These are phyloP conservation scores for Botryotinia calthae DNA, from an alignment of 2,329 filamentous ascomycete genomes.

Conservation along the genomic window DNA sequence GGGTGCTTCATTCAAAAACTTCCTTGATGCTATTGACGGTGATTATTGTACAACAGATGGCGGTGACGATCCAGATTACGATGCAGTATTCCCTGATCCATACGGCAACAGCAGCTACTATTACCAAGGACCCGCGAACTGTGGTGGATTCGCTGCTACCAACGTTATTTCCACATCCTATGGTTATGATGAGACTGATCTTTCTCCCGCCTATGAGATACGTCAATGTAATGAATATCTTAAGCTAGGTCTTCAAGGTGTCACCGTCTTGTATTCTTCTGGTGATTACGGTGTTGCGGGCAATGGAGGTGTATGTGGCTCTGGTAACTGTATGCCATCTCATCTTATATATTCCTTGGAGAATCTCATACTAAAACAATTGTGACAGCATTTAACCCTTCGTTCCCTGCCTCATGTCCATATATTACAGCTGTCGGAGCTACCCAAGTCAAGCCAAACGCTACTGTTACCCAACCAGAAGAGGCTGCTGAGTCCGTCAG, in stretches of 20 bases:
- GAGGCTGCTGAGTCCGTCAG: constrained; percentile 45
- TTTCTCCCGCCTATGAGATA: constrained; percentile 47
- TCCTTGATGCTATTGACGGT: constrained; percentile 43
- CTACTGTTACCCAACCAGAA: constrained; percentile 40
- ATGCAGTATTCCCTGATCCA: constrained; percentile 39
- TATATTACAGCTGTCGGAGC: constrained; percentile 54
- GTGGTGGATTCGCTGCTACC: constrained; percentile 46
- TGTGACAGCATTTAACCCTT: constrained; percentile 44
- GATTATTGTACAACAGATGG: constrained; percentile 41
- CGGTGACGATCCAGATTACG: constrained; percentile 41
- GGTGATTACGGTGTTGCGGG: constrained; percentile 49
- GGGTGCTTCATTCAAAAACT: constrained; percentile 26
- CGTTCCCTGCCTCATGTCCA: constrained; percentile 47
- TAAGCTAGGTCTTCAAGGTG: constrained; percentile 53
- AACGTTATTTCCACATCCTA: constrained; percentile 57
- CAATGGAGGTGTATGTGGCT: constrained; percentile 35
- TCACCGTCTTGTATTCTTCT: constrained; percentile 49
- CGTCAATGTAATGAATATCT: constrained; percentile 55
- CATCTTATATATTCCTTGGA: constrained; percentile 34
- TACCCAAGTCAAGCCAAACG: constrained; percentile 46
- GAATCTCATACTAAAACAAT: constrained; percentile 26
- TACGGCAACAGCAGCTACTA: constrained; percentile 22
- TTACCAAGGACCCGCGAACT: constrained; percentile 44
- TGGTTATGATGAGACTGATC: constrained; percentile 48
- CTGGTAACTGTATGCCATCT: constrained; percentile 21